Evolutionary conservation across 345 rosid species (phyloP), one percentile per base, ranked within the genome.

Genomic region (Euclidium syriacum): DNA sequence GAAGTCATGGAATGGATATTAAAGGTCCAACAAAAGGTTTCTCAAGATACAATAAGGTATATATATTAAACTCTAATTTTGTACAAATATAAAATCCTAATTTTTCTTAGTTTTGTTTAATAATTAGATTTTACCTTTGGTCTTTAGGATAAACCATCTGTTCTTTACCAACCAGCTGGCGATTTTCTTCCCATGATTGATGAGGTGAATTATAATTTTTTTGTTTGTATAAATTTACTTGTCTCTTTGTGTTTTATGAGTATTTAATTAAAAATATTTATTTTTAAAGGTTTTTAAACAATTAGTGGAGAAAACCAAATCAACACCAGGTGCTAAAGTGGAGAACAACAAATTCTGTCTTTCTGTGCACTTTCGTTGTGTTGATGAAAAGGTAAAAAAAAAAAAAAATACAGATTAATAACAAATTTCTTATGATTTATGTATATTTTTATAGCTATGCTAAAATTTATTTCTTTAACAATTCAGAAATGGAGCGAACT

Each of bases 1-100:
- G 99, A 10, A 95, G 99, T 75, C 99, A 95, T 74, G 99, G 99
- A 19, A 95, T 95, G 99, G 99, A 95, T 91, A 95, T 95, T 36
- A 86, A 76, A 75, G 97, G 96, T 3, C 99, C 99, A 30, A 75
- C 83, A 2, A 83, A 81, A 72, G 79, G 81, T 14, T 71, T 64
- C 22, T 69, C 81, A 47, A 74, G 76, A 53, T 52, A 73, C 78
- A 80, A 71, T 58, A 83, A 80, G 77, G 97, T 83, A 41, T 53
- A 10, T 6, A 15, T 27, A 2, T 46, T 29, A 20, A 53, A 26
- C 26, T 34, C 29, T 22, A 30, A 20, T 27, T 1, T 72, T 30
- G 14, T 24, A 40, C 46, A 56, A 59, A 41, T 53, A 73, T 80
- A 75, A 48, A 41, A 81, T 24, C 7, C 15, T 10, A n/a, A 27